Base-by-base conservation (phyloP, 441 rosid genomes). In the Viola pubescens region DNA sequence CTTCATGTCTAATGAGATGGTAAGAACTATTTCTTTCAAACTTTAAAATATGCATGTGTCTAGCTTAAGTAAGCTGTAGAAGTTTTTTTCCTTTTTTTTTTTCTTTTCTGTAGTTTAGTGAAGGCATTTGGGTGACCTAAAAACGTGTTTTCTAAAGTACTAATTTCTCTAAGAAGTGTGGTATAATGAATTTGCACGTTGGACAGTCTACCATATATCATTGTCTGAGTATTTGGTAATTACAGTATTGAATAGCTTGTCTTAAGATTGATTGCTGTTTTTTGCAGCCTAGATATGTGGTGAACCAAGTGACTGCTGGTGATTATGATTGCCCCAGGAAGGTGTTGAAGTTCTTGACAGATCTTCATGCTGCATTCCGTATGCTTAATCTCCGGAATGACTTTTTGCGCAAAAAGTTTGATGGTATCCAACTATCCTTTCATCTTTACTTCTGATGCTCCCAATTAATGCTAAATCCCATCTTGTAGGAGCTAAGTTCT, bases 381-480 rank as follows among this genome's bases (percentile, higher is more conserved):
- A 92, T 86, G 90, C 96, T 92, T 62, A 92, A 92, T 62, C 91
- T 92, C 63, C 84, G 97, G 58, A 92, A 92, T 61, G 98, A 92
- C 73, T 89, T 92, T 62, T 81, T 92, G 4, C 97, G 98, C 75
- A 92, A 89, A 82, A 89, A 92, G 75, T 92, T 92, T 62, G 98
- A 92, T 58, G 72, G 98, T 92, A 80, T 76, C 63, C 44, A 37
- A 8, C 37, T 12, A 1, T 39, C 12, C 37, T 41, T 47, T n/a
- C 7, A 6, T 4, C 13, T 37, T 54, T 60, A 16, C 16, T 0
- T 38, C n/a, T 12, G 11, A 37, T 40, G 42, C 8, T 48, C n/a
- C 5, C 6, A 13, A 8, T 37, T 7, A 10, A 42, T 12, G 12
- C 8, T 50, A 10, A 13, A 48, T 59, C 51, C 41, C 37, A 39